Conservation (phyloP, 192 early-diverging fungal genomes). For the Obelidium mucronatum region DNA sequence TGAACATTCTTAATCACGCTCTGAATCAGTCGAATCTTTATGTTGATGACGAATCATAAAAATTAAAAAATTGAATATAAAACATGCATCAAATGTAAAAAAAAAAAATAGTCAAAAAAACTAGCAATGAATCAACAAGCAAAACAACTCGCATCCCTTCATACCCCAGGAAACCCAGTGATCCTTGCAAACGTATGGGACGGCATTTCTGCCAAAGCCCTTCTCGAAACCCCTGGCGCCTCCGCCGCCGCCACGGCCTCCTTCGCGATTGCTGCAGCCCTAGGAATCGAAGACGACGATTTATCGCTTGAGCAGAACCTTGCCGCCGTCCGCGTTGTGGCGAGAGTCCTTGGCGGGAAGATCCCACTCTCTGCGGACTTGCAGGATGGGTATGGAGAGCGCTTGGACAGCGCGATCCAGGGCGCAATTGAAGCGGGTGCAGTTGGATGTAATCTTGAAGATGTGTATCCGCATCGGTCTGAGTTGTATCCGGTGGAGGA, state of each 20-base stretch:
- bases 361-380: conserved; percentile 20
- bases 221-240: conserved; percentile 29
- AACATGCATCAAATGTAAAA: too few relatives aligned
- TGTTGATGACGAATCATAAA: too few relatives aligned
- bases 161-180: conserved; percentile 9
- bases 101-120: too few relatives aligned
- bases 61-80: too few relatives aligned
- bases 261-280: conserved; percentile 47
- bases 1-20: too few relatives aligned
- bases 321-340: conserved; percentile 32
- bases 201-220: conserved; percentile 2
- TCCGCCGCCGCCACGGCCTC: conserved; percentile 50
- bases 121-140: neutral
- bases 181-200: conserved; percentile 29
- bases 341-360: conserved; percentile 27
- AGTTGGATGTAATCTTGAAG: neutral
- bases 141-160: neutral
- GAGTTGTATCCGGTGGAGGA: neutral
- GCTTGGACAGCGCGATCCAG: neutral
- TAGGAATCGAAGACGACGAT: conserved; percentile 49
- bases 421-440: neutral
- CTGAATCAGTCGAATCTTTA: too few relatives aligned
- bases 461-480: neutral
- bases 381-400: conserved; percentile 50
- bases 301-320: conserved; percentile 46